Base-by-base conservation (phyloP, 805 yeast species). In the Lipomyces oligophaga region DNA sequence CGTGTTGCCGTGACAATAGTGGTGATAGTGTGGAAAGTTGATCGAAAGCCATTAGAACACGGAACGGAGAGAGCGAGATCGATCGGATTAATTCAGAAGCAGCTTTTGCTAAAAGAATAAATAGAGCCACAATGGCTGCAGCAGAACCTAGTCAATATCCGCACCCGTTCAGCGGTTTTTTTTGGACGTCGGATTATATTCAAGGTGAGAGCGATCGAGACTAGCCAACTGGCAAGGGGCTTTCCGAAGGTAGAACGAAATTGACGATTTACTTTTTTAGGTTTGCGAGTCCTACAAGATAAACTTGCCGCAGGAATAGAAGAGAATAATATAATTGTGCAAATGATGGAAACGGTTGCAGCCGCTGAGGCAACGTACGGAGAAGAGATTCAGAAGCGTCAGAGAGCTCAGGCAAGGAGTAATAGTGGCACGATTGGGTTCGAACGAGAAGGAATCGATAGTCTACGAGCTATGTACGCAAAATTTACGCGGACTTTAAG, bases 121-220 rank as follows among this genome's bases (percentile, higher is more conserved):
- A n/a, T n/a, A n/a, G n/a, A n/a, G n/a, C n/a, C n/a, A n/a, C n/a
- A n/a, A n/a, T n/a, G n/a, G n/a, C n/a, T n/a, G n/a, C n/a, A n/a
- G n/a, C n/a, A n/a, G n/a, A n/a, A n/a, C n/a, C n/a, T n/a, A n/a
- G n/a, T n/a, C n/a, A n/a, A n/a, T n/a, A n/a, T n/a, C n/a, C n/a
- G n/a, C n/a, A n/a, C n/a, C n/a, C 85, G 18, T 83, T 84, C 67
- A 79, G 85, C 3, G 86, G 82, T 57, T 77, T 80, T 57, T 84
- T 84, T 66, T 84, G 94, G 94, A 73, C 87, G 5, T 70, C 70
- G 24, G 89, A 83, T 60, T 79, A 80, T 59, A 67, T 71, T 11
- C 66, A 74, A n/a, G 80, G 74, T 68, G 47, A 32, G 70, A 60
- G 30, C 8, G n/a, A 28, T n/a, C n/a, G 34, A 33, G 4, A 1